Evolutionary conservation across 225 moss, liverwort and hornwort genomes (phyloP), one percentile per base, ranked within the genome.

Genomic region (Climacium dendroides): DNA sequence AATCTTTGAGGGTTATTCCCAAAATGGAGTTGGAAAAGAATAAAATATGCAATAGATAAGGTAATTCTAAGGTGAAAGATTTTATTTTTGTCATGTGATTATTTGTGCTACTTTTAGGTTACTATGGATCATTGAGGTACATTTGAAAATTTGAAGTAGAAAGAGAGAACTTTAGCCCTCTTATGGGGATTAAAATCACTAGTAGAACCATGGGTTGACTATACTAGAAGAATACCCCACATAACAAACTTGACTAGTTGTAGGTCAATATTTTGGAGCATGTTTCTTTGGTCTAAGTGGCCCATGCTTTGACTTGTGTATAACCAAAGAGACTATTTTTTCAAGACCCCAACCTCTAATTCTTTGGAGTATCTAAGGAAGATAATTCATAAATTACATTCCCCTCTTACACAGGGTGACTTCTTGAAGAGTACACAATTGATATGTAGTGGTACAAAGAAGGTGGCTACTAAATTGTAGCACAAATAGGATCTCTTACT

Each of bases 231-330:
- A 72, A 72, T 28, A 28, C 4, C 1, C 13, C 16, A 45, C 0
- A 45, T 43, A 2, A 17, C 16, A 72, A 72, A 28, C 2, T 70
- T 28, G 17, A 28, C 10, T 28, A 45, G 3, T 39, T 69, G 39
- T 69, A 0, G 39, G 4, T 26, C 15, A n/a, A n/a, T n/a, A n/a
- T 15, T 70, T 71, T 3, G 9, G 3, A 10, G 5, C 5, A 23
- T 39, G 4, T 23, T 66, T 66, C 4, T 39, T 1, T 39, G 5
- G 22, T 66, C 37, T 66, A 6, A 1, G 0, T 1, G 0, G 1
- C 12, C 12, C 3, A 45, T 16, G 3, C 45, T 41, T 24, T 5
- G 26, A 45, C 15, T 28, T 45, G 17, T 45, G 6, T 1, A 1
- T 43, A 5, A 45, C 29, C 45, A 17, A 72, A 72, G 29, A 45